Evolutionary conservation across 345 rosid genomes (phyloP).

Genomic region (Populus ilicifolia): DNA sequence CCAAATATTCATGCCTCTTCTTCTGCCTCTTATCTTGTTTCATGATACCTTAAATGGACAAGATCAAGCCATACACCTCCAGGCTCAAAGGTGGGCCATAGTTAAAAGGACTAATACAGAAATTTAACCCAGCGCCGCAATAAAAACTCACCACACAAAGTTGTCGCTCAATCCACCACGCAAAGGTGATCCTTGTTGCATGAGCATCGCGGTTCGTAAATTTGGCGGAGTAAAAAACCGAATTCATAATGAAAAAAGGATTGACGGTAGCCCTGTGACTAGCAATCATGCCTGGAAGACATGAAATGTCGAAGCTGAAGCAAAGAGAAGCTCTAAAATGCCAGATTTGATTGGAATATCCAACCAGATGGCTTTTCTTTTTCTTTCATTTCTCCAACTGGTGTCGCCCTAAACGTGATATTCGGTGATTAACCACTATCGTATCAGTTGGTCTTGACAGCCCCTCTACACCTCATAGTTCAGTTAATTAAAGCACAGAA

Average conservation of each 20-base stretch:
- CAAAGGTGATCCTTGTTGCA: no score
- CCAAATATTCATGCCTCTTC: no score
- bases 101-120: background rate
- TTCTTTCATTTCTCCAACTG: background rate
- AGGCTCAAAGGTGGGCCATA: no score
- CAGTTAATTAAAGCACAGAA: background rate
- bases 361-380: background rate
- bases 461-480: background rate
- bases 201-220: no score
- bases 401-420: background rate
- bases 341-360: background rate
- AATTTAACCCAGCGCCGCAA: background rate
- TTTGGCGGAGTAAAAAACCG: no score
- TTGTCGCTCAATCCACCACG: background rate
- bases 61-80: no score
- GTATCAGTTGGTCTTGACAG: background rate
- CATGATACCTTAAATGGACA: no score
- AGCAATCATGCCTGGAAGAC: background rate
- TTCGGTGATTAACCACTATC: background rate
- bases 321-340: background rate
- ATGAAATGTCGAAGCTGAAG: background rate
- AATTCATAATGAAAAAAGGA: background rate
- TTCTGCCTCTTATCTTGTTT: no score
- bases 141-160: background rate
- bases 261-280: background rate